A percentile compares a stretch with the other conserved stretches of the same genome.
Evolutionary conservation across 2,329 filamentous ascomycete genomes (phyloP).

Genomic region (Botrytis sinoallii): DNA sequence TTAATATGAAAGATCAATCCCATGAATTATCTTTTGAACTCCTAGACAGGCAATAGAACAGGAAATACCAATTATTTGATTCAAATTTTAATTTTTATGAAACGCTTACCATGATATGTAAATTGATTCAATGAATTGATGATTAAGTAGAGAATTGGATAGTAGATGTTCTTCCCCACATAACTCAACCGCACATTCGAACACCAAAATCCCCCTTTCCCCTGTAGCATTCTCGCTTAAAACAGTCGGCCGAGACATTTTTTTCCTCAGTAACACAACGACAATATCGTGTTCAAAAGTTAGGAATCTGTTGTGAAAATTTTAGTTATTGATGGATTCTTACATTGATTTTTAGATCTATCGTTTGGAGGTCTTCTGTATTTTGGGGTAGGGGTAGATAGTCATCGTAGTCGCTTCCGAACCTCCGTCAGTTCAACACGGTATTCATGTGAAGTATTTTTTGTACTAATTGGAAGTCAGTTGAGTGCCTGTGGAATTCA

Average conservation of each 20-base stretch:
- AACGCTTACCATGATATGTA: background rate
- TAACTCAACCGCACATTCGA: background rate
- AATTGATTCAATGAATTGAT: background rate
- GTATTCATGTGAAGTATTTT: background rate
- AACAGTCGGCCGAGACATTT: background rate
- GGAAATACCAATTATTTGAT: background rate
- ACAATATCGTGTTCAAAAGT: background rate
- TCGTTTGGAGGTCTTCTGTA: background rate
- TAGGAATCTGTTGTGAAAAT: background rate
- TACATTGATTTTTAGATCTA: background rate
- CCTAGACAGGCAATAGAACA: too few species aligned
- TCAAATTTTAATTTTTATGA: background rate
- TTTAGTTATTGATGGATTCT: too few species aligned
- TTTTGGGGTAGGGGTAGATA: too few species aligned
- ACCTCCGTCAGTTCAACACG: background rate
- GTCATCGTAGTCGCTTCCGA: background rate
- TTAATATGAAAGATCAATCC: background rate
- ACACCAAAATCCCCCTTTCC: background rate
- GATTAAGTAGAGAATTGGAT: background rate
- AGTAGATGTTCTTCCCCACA: background rate
- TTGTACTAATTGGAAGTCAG: background rate
- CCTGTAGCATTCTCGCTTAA: background rate
- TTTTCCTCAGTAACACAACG: background rate
- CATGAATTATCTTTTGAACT: too few species aligned
- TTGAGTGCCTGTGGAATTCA: too few species aligned